A percentile compares a stretch with the other conserved stretches of the same genome.
phyloP scores from a whole-genome alignment of 306 rosid species.

The Leucaena leucocephala region DNA sequence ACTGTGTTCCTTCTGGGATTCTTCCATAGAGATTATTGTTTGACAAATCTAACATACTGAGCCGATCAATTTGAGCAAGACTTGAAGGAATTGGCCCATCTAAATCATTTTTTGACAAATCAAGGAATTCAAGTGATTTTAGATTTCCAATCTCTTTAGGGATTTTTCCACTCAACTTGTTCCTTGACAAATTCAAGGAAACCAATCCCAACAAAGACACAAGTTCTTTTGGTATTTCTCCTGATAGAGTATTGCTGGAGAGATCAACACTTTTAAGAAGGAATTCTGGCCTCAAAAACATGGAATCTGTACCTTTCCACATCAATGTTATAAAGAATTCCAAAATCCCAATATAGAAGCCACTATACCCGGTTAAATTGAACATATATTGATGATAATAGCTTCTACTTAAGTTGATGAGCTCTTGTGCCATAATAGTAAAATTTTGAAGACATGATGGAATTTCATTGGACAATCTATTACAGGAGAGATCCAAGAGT shows the following conservation, averaged over 20 bases:
- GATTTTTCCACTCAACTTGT: not conserved
- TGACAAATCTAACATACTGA: not conserved
- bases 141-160: not conserved
- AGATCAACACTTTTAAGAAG: conserved; percentile 28
- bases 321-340: not conserved
- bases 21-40: not conserved
- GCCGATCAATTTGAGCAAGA: not conserved
- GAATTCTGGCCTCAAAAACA: not conserved
- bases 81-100: not conserved
- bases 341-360: no score
- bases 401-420: not conserved
- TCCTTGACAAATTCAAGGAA: not conserved
- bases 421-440: not conserved
- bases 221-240: not conserved
- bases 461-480: not conserved
- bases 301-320: not conserved
- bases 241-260: conserved; percentile 26
- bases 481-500: not conserved
- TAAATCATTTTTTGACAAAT: not conserved
- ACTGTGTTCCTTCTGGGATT: not conserved
- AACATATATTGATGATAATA: no score
- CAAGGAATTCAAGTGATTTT: not conserved
- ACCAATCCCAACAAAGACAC: not conserved
- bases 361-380: no score
- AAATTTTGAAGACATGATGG: not conserved